Evolutionary conservation across 148 eudicot species (phyloP), one percentile per base, ranked within the genome.

Genomic region (Talinum fruticosum): DNA sequence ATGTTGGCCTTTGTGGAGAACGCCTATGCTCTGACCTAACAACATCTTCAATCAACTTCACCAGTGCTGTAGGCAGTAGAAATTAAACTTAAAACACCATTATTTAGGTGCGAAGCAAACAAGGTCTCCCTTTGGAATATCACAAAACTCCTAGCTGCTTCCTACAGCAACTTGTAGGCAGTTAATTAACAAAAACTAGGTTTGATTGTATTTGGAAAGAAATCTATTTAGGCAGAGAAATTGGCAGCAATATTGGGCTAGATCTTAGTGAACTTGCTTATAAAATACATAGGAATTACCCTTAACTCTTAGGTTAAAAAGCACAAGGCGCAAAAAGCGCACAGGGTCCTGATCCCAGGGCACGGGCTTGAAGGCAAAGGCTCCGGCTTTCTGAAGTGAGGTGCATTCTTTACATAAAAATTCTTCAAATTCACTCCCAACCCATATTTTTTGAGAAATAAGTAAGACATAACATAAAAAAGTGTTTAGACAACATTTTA

Each of bases 1-100:
- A 93, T 75, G 91, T 87, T 14, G 97, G 98, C 80, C 92, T 87
- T 41, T 83, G 77, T 78, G 92, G 94, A 41, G 71, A 74, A 24
- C 80, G 85, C 8, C 37, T 67, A 66, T 86, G 45, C 79, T 91
- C 97, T 71, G 78, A 80, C 72, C 76, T 85, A 36, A 90, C 79
- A 24, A 86, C 82, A 47, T 75, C 80, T 83, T 83, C 89, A 68
- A 91, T 87, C 83, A 86, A 74, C 78, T 82, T 84, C 82, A 91
- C 90, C 82, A 89, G 74, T 32, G 88, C 92, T 91, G 87, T 62
- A 75, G 73, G 29, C 64, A 13, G 76, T 62, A 45, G 53, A 73
- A 73, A 45, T 18, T 73, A 29, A 32, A 33, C 23, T 23, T 32
- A 2, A 44, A 2, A 35, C 30, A 54, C 14, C 6, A 74, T 49